Evolutionary conservation across 1,139 yeast species (phyloP).

Genomic region (Diutina mesorugosa): DNA sequence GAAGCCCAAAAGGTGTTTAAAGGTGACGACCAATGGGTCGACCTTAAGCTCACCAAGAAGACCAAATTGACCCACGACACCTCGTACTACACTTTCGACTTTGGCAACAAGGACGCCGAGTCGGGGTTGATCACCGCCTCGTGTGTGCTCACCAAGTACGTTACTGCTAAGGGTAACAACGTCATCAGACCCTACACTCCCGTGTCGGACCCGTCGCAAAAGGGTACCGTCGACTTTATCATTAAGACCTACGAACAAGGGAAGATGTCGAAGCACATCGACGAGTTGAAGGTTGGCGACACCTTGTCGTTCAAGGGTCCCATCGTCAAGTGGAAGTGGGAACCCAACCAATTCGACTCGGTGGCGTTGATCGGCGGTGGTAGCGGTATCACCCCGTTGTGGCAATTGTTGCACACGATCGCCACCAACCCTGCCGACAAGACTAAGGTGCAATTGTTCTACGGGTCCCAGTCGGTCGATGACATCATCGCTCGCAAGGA

Average conservation of each 20-base stretch:
- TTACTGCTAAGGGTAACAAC: slow-evolving; percentile 72
- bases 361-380: slow-evolving; percentile 92
- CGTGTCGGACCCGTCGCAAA: slow-evolving; percentile 50
- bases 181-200: slow-evolving; percentile 98
- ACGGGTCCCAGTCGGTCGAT: slow-evolving; percentile 63
- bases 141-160: slow-evolving; percentile 66
- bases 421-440: slow-evolving; percentile 68
- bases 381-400: slow-evolving; percentile 90
- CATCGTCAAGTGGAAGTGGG: slow-evolving; percentile 83
- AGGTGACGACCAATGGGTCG: slow-evolving; percentile 72
- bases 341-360: slow-evolving; percentile 68
- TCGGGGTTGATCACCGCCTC: slow-evolving; percentile 80
- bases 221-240: slow-evolving; percentile 70
- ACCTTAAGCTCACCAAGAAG: slow-evolving; percentile 52
- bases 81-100: slow-evolving; percentile 58
- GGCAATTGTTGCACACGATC: slow-evolving; percentile 65
- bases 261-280: slow-evolving; percentile 70
- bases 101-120: slow-evolving; percentile 53
- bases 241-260: slow-evolving; percentile 80
- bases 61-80: slow-evolving; percentile 50
- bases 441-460: slow-evolving; percentile 69
- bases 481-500: slow-evolving; percentile 74
- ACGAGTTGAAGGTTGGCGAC: slow-evolving; percentile 62
- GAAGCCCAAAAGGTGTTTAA: slow-evolving; percentile 45
- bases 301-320: slow-evolving; percentile 92